Conservation (phyloP, 805 yeast species). For the Yarrowia osloensis region DNA sequence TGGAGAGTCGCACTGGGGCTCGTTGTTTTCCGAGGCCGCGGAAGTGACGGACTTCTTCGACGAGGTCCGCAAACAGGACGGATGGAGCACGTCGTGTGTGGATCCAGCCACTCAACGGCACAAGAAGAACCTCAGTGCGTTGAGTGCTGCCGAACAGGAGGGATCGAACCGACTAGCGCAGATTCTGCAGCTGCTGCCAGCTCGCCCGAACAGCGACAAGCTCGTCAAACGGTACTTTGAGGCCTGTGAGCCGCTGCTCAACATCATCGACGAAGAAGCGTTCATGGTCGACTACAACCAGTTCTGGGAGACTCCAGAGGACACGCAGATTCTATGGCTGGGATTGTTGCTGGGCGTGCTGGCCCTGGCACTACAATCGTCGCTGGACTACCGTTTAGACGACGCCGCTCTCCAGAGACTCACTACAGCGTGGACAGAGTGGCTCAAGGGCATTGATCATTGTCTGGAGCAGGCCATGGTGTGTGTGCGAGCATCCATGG, state of each 20-base stretch:
- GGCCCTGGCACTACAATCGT: slow-evolving; percentile 39
- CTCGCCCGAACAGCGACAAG: slow-evolving; percentile 35
- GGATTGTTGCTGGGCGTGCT: slow-evolving; percentile 40
- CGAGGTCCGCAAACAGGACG: slow-evolving; percentile 20
- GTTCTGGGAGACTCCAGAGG: slow-evolving; percentile 40
- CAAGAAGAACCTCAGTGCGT: slow-evolving; percentile 20
- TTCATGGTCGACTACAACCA: slow-evolving; percentile 38
- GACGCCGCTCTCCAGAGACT: slow-evolving; percentile 34
- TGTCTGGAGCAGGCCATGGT: slow-evolving; percentile 41
- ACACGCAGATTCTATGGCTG: slow-evolving; percentile 40
- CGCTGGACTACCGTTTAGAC: slow-evolving; percentile 36
- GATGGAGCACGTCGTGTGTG: slow-evolving; percentile 12
- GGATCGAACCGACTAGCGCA: slow-evolving; percentile 33
- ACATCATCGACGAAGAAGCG: slow-evolving; percentile 39
- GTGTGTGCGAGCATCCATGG: slow-evolving; percentile 40
- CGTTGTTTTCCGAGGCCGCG: slow-evolving; percentile 39
- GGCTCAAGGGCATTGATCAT: slow-evolving; percentile 40
- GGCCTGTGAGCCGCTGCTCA: slow-evolving; percentile 38
- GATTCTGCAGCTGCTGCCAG: slow-evolving; percentile 38
- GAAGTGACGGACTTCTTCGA: slow-evolving; percentile 36
- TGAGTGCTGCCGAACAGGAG: slow-evolving; percentile 1
- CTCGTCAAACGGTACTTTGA: slow-evolving; percentile 40
- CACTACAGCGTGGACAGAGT: slow-evolving; percentile 36
- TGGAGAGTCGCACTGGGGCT: slow-evolving; percentile 44
- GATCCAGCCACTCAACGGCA: slow-evolving; percentile 23